Percentiles rank a stretch among this genome's conserved stretches.
These are phyloP conservation scores for Avena insularis DNA, from an alignment of 176 grass and related monocot species.

Conservation along the genomic window DNA sequence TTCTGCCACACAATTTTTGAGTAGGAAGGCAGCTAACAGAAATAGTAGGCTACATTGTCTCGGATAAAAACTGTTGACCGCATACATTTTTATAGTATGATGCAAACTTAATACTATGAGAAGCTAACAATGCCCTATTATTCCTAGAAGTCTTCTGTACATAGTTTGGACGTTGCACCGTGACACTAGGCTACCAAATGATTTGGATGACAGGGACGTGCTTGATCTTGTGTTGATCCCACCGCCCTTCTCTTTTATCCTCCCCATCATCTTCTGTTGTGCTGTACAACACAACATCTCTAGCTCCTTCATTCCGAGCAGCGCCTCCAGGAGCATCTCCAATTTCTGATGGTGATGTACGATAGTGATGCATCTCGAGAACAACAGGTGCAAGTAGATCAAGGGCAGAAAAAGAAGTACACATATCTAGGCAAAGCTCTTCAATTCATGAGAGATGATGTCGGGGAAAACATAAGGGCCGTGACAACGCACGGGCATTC, in stretches of 20 bases:
- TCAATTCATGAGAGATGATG: too few relatives aligned
- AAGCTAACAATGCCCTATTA: background rate
- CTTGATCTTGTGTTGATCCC: slow-evolving; percentile 51
- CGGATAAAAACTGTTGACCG: too few relatives aligned
- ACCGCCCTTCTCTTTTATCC: slow-evolving; percentile 38
- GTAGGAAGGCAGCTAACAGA: too few relatives aligned
- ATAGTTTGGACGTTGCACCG: background rate
- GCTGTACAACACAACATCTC: slow-evolving; percentile 50
- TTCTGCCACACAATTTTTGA: background rate
- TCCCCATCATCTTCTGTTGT: slow-evolving; percentile 49
- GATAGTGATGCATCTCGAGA: too few relatives aligned
- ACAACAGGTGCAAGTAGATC: too few relatives aligned
- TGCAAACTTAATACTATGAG: background rate
- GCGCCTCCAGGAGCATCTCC: too few relatives aligned
- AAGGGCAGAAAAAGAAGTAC: too few relatives aligned
- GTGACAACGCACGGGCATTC: too few relatives aligned
- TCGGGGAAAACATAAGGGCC: too few relatives aligned
- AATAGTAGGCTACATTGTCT: too few relatives aligned
- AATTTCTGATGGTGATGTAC: too few relatives aligned
- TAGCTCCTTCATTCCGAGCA: slow-evolving; percentile 32
- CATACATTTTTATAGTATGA: background rate
- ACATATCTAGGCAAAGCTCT: too few relatives aligned
- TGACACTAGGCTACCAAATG: slow-evolving; percentile 18
- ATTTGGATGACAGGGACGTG: slow-evolving; percentile 48
- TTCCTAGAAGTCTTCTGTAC: background rate